These are phyloP conservation scores for Orobanche coerulescens DNA, from an alignment of 257 asterid species.

Conservation along the genomic window DNA sequence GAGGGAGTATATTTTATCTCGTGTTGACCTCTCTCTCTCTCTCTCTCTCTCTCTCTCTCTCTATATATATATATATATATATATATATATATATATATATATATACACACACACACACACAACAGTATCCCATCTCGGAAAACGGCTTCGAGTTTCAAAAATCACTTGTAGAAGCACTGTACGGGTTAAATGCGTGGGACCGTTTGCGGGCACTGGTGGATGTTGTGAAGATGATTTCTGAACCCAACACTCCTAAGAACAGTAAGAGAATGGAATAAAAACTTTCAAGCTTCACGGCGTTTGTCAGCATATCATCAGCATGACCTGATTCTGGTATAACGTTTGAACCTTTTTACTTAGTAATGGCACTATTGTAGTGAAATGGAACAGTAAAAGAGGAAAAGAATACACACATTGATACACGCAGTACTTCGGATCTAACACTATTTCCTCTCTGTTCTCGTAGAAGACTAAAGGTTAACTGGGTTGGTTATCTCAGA, in stretches of 20 bases:
- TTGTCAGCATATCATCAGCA: too few relatives aligned
- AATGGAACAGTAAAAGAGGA: not conserved
- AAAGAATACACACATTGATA: too few relatives aligned
- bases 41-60: not conserved
- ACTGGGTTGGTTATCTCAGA: too few relatives aligned
- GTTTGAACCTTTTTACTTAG: not conserved
- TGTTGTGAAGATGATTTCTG: slow-evolving; percentile 64
- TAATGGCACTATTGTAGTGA: not conserved
- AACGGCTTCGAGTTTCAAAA: slow-evolving; percentile 74
- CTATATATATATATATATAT: too few relatives aligned
- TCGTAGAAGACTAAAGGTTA: too few relatives aligned
- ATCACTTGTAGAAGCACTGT: slow-evolving; percentile 69
- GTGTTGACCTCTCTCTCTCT: slow-evolving; percentile 16
- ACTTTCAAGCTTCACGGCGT: not conserved
- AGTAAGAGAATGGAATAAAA: slow-evolving; percentile 40
- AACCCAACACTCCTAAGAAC: slow-evolving; percentile 37
- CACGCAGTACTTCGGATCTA: not conserved
- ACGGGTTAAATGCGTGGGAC: slow-evolving; percentile 71
- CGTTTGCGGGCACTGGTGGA: slow-evolving; percentile 67
- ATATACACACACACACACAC: too few relatives aligned
- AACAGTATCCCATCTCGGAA: slow-evolving; percentile 81
- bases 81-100: too few relatives aligned
- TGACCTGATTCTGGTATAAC: not conserved
- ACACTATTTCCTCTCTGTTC: too few relatives aligned
- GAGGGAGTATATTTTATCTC: not conserved